Percentiles rank a stretch among this genome's conserved stretches.
Evolutionary conservation across 352 stramenopile species (phyloP).

Genomic region (Globisporangium solare): DNA sequence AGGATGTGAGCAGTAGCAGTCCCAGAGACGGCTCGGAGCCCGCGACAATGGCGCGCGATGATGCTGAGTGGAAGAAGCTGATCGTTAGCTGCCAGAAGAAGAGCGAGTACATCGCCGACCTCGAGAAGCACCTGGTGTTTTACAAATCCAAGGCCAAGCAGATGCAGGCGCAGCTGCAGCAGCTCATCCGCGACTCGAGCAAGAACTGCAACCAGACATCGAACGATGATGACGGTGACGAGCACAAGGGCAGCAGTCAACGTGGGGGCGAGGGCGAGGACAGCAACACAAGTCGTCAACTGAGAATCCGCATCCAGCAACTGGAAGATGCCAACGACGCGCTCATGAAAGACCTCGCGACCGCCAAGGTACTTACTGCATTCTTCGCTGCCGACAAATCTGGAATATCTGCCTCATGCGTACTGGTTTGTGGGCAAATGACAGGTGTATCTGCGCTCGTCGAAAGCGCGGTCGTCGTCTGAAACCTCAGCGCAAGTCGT

Average conservation of each 20-base stretch:
- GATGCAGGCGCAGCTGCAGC: slow-evolving; percentile 77
- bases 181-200: slow-evolving; percentile 62
- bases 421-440: too few species aligned
- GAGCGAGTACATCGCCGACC: slow-evolving; percentile 75
- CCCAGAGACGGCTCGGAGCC: too few species aligned
- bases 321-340: slow-evolving; percentile 70
- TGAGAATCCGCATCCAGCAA: slow-evolving; percentile 58
- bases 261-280: neutral
- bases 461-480: slow-evolving; percentile 31
- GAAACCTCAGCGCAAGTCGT: slow-evolving; percentile 36
- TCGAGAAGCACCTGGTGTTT: slow-evolving; percentile 83
- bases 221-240: slow-evolving; percentile 21
- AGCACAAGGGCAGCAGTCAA: slow-evolving; percentile 4
- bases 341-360: slow-evolving; percentile 72
- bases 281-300: slow-evolving; percentile 11
- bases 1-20: slow-evolving; percentile 5
- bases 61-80: slow-evolving; percentile 68
- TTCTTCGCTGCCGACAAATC: neutral
- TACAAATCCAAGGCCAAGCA: slow-evolving; percentile 87
- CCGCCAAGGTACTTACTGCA: slow-evolving; percentile 39
- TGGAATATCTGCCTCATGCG: too few species aligned
- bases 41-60: slow-evolving; percentile 34
- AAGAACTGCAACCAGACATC: slow-evolving; percentile 23
- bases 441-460: slow-evolving; percentile 50
- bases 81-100: slow-evolving; percentile 72